phyloP scores from a whole-genome alignment of 2,329 filamentous ascomycete species.

The Fusarium multiceps region DNA sequence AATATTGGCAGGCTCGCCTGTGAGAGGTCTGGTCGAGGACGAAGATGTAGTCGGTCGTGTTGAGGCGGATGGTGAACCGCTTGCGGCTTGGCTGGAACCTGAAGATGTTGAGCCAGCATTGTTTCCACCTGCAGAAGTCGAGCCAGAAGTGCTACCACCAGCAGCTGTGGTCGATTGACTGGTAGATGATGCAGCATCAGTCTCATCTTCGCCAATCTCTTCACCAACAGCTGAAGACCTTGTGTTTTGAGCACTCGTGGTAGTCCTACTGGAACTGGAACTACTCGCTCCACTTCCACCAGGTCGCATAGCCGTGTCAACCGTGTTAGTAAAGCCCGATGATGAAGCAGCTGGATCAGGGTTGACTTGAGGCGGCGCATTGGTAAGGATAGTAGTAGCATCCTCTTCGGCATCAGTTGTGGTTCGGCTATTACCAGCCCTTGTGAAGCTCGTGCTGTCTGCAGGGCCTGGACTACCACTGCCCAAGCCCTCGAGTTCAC shows the following conservation, averaged over 20 bases:
- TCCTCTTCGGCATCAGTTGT: fast-evolving
- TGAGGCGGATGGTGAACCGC: neutral
- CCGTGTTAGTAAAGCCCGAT: fast-evolving
- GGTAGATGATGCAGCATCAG: neutral
- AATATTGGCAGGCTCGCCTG: neutral
- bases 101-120: neutral
- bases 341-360: neutral
- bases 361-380: neutral
- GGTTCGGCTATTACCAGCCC: neutral
- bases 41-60: fast-evolving
- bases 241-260: neutral
- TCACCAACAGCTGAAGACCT: neutral
- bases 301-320: neutral
- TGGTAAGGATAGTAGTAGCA: neutral
- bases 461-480: neutral
- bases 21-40: neutral
- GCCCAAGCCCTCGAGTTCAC: neutral
- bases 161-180: neutral
- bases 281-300: neutral
- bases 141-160: fast-evolving
- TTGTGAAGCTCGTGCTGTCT: neutral
- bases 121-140: neutral
- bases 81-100: fast-evolving
- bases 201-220: neutral
- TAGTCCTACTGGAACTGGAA: neutral